These are phyloP conservation scores for Metarhizium album DNA, from an alignment of 2,329 filamentous ascomycete species.

Conservation along the genomic window DNA sequence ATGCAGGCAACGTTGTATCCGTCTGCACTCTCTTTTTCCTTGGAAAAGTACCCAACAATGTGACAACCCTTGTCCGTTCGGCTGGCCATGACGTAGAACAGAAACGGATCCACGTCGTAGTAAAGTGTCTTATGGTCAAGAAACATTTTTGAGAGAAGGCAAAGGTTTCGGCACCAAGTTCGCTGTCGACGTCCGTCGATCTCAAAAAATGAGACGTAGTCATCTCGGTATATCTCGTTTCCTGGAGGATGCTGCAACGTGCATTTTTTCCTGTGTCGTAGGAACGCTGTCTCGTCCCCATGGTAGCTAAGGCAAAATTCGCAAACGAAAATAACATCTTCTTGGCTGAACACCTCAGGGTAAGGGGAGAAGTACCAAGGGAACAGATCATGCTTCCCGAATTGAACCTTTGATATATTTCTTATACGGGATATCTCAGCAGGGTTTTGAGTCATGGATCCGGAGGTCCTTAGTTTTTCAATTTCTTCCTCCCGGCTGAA, in stretches of 20 bases:
- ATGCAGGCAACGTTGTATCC: slow-evolving; percentile 98
- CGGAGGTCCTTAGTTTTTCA: slow-evolving; percentile 85
- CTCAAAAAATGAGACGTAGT: slow-evolving; percentile 90
- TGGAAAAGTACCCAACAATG: slow-evolving; percentile 98
- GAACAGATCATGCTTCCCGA: slow-evolving; percentile 83
- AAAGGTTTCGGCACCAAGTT: slow-evolving; percentile 94
- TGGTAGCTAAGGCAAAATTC: slow-evolving; percentile 95
- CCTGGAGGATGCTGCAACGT: slow-evolving; percentile 85
- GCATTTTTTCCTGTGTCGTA: slow-evolving; percentile 81
- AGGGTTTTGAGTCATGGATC: slow-evolving; percentile 98
- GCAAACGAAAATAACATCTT: slow-evolving; percentile 90
- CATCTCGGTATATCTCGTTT: slow-evolving; percentile 96
- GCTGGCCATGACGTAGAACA: slow-evolving; percentile 97
- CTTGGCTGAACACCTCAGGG: slow-evolving; percentile 76
- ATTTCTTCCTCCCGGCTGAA: slow-evolving; percentile 86
- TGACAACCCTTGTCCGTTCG: slow-evolving; percentile 85
- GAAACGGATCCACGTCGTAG: slow-evolving; percentile 97
- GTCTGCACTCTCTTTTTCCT: slow-evolving; percentile 95
- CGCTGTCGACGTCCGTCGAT: slow-evolving; percentile 90
- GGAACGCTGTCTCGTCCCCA: slow-evolving; percentile 70
- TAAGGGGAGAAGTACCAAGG: slow-evolving; percentile 99
- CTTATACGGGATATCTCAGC: slow-evolving; percentile 92
- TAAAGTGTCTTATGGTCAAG: slow-evolving; percentile 97
- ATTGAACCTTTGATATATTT: slow-evolving; percentile 89
- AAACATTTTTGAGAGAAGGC: slow-evolving; percentile 90